Evolutionary conservation across 495 filamentous ascomycete genomes (phyloP), one percentile per base, ranked within the genome.

Genomic region (Aspergillus olivimuriae): DNA sequence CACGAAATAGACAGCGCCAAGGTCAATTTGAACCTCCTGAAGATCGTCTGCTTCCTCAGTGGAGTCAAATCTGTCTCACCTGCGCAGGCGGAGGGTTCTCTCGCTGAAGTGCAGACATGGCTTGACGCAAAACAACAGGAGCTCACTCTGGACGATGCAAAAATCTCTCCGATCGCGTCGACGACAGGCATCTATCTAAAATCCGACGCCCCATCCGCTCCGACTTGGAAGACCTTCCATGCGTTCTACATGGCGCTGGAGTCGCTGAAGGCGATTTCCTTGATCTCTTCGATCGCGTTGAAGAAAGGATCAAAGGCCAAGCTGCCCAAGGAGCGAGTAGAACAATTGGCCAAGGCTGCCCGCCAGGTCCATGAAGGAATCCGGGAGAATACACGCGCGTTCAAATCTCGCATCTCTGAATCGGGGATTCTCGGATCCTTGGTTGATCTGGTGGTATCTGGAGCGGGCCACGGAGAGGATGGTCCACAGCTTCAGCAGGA

Each of bases 181-280:
- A 39, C 46, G 12, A 70, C 56, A 1, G 45, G 60, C 1, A 43
- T 70, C 6, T 48, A 35, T 15, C 45, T 68, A 8, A 39, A 34
- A 16, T 15, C 52, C 3, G 52, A 50, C 9, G 46, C 34, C n/a
- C 57, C 61, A n/a, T 54, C 48, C 24, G 65, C 61, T 5, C 63
- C 68, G 8, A 60, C 62, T 7, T 74, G 70, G 70, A 52, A 46
- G 48, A 70, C 61, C 41, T 56, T 72, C 43, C 70, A 74, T 42
- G 20, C 26, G 11, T 41, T 57, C 26, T 65, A 62, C 53, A 56
- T 52, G 10, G 50, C 62, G 10, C 48, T 74, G 14, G 70, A 74
- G 26, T 60, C 63, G 1, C 46, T 71, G 17, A 71, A 69, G 52
- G 66, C 66, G 9, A 17, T 66, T 31, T 63, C 58, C 8, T 52